Evolutionary conservation across 1,139 yeast species (phyloP).

Genomic region (Diutina mesorugosa): DNA sequence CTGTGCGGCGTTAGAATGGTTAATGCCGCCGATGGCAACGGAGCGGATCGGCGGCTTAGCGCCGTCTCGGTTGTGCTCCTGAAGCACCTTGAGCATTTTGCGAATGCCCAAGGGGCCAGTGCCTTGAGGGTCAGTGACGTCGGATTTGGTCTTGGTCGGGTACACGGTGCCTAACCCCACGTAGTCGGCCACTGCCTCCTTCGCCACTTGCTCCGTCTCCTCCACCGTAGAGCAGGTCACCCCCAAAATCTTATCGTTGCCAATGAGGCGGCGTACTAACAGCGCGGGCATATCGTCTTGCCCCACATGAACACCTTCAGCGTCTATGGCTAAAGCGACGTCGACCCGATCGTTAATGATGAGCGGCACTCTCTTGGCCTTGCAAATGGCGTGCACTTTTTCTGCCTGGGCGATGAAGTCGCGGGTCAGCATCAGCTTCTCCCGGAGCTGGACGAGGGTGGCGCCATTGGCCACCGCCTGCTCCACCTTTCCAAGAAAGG

Average conservation of each 20-base stretch:
- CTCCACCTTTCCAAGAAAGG: slow-evolving; percentile 49
- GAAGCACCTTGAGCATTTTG: slow-evolving; percentile 36
- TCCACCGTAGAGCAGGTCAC: slow-evolving; percentile 52
- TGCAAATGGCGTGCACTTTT: slow-evolving; percentile 49
- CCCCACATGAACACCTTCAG: slow-evolving; percentile 91
- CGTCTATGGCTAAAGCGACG: slow-evolving; percentile 79
- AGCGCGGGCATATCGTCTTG: slow-evolving; percentile 76
- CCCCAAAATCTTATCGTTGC: slow-evolving; percentile 68
- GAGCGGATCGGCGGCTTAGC: slow-evolving; percentile 18
- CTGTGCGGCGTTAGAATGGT: slow-evolving; percentile 45
- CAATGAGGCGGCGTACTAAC: slow-evolving; percentile 49
- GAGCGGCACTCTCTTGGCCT: slow-evolving; percentile 50
- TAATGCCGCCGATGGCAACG: slow-evolving; percentile 85
- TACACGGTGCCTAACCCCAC: slow-evolving; percentile 81
- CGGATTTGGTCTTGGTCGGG: slow-evolving; percentile 58
- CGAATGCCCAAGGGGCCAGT: slow-evolving; percentile 57
- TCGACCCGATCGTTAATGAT: slow-evolving; percentile 84
- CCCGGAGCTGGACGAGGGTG: slow-evolving; percentile 75
- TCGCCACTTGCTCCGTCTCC: slow-evolving; percentile 47
- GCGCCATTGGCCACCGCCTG: slow-evolving; percentile 60
- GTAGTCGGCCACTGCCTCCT: slow-evolving; percentile 53
- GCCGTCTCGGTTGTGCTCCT: slow-evolving; percentile 12
- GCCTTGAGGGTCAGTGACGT: slow-evolving; percentile 27
- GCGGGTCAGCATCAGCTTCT: slow-evolving; percentile 58
- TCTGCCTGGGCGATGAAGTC: slow-evolving; percentile 54